Base-by-base conservation (phyloP, 495 filamentous ascomycete species). In the Copromyces sp. region DNA sequence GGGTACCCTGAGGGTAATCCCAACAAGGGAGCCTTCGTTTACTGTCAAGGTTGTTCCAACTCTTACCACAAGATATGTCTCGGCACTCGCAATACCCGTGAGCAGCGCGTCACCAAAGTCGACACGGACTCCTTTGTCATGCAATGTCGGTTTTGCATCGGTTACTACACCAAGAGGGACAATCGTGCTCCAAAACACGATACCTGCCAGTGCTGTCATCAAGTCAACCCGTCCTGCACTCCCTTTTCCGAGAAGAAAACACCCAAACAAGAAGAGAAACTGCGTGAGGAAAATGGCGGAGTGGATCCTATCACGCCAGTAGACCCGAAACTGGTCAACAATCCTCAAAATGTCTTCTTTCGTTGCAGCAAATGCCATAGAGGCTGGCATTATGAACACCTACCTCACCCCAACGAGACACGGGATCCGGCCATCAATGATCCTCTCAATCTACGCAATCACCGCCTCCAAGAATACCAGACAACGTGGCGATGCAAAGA, bases 41-140 rank as follows among this genome's bases (percentile, higher is more conserved):
- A 87, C 75, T 99, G 96, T 75, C 96, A 99, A 79, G 95, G 96
- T 24, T 99, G 96, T 79, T 92, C 89, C 4, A 85, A 88, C 32
- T 85, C 91, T 0, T 97, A 93, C 74, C 96, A 99, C 77, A 90
- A 92, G 76, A 77, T 75, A 40, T 99, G 96, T 78, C 84, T 99
- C 16, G 93, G 94, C 24, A 79, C 83, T n/a, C 89, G 95, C 20
- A 87, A 83, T 39, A 79, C 75, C 12, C 87, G 96, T 59, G 93
- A 97, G 6, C 95, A 98, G 81, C 84, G 95, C n/a, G 93, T 96
- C 35, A 98, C 95, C n/a, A 98, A 97, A 79, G 83, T 98, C 68
- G 88, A 82, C 4, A 83, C 89, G 5, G 89, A 90, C 16, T 83
- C 91, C 17, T 98, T 95, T 75, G 90, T 98, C 45, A 82, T 98